Base-by-base conservation (phyloP, 2,329 filamentous ascomycete species). In the Zalaria sp. region DNA sequence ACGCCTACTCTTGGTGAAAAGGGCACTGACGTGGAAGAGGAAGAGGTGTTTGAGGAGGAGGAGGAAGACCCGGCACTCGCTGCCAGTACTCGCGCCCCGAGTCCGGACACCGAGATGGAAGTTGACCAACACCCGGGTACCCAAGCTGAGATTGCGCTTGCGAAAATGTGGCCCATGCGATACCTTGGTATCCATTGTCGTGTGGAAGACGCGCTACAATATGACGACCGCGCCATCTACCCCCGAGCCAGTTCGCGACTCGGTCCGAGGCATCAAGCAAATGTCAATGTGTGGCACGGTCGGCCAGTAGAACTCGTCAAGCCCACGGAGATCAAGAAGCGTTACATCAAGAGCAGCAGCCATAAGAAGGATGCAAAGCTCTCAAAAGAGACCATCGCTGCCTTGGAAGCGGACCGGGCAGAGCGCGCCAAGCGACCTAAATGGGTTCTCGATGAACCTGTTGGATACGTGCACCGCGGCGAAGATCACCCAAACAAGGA, bases 161-260 rank as follows among this genome's bases (percentile, higher is more conserved):
- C 89, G 28, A 91, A 86, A 54, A 75, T 95, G 55, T 98, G 91
- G 91, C 88, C 87, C 2, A 96, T 91, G 67, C 78, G 91, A 46
- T 98, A 98, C 60, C 67, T 98, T 5, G 91, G 91, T 32, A 87
- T 94, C 51, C 91, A 98, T 63, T 95, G 88, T 63, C 83, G 87
- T 50, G 83, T 91, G 1, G 88, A 96, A 60, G 91, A 98, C 64
- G 91, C 86, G 0, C 69, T 98, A 27, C 91, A 98, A 59, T 93
- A 94, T 57, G 91, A 98, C 55, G 91, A 98, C 60, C 81, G 91
- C 49, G 67, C 68, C 3, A 96, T 98, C 49, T 96, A 96, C 57
- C 91, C 91, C 5, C 81, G 91, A 49, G 89, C 91, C 10, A 93
- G 88, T 57, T 96, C 91, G 42, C 81, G 91, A 32, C 70, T 96